Percentiles rank a stretch among this genome's conserved stretches.
These are phyloP conservation scores for Torrubiella hemipterigena DNA, from an alignment of 2,329 filamentous ascomycete species.

Conservation along the genomic window DNA sequence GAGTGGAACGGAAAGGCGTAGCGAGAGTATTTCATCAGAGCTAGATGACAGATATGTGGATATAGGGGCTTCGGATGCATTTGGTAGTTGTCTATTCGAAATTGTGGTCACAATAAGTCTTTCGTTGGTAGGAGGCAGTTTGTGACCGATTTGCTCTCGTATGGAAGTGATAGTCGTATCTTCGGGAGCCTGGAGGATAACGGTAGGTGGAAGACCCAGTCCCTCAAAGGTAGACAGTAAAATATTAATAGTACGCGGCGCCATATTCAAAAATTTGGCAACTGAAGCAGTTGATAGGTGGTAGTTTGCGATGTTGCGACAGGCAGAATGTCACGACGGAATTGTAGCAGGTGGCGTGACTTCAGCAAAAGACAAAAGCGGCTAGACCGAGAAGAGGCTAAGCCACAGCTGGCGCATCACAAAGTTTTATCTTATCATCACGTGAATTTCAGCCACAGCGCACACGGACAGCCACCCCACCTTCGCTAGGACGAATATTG, in stretches of 20 bases:
- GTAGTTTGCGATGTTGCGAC: neutral
- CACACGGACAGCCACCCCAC: conserved; percentile 18
- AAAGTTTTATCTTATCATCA: conserved; percentile 14
- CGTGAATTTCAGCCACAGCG: conserved; percentile 18
- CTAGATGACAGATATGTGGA: conserved; percentile 45
- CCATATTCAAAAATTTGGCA: conserved; percentile 30
- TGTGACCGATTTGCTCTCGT: conserved; percentile 47
- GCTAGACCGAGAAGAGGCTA: neutral
- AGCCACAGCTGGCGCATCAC: conserved; percentile 3
- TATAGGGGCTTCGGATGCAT: conserved; percentile 41
- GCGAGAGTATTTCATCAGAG: conserved; percentile 61
- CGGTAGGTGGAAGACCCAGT: conserved; percentile 68
- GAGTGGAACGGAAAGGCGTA: conserved; percentile 68
- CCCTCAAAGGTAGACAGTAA: conserved; percentile 78
- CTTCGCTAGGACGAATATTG: conserved; percentile 20
- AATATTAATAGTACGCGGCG: conserved; percentile 55
- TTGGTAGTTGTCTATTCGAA: conserved; percentile 57
- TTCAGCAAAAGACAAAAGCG: neutral
- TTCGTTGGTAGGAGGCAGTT: conserved; percentile 42
- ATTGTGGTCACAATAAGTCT: conserved; percentile 72
- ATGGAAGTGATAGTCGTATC: conserved; percentile 57
- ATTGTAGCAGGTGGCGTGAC: neutral
- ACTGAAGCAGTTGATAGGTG: conserved; percentile 3
- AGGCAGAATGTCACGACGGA: neutral
- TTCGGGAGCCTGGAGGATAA: conserved; percentile 60